Evolutionary conservation across 768 basidiomycete species (phyloP).

Genomic region (Kwoniella sp.): DNA sequence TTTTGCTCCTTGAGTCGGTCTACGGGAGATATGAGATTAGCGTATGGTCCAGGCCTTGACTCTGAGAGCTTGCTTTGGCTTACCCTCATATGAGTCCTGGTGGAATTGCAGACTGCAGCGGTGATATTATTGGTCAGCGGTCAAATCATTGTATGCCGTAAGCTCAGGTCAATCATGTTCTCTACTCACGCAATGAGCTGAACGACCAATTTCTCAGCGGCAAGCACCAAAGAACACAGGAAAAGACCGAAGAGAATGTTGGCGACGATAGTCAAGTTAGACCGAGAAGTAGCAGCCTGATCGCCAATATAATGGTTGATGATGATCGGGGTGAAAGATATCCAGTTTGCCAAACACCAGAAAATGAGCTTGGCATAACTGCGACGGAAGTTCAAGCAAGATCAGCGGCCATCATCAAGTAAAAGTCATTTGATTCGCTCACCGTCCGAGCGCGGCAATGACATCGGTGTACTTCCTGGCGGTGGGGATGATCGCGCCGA

Average conservation of each 20-base stretch:
- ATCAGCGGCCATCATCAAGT: no score
- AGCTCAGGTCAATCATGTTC: not conserved
- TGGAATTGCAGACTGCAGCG: slow-evolving; percentile 56
- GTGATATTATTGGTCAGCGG: not conserved
- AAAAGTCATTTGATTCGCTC: slow-evolving; percentile 46
- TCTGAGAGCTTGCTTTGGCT: slow-evolving; percentile 53
- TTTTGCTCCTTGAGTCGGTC: slow-evolving; percentile 84
- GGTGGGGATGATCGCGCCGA: slow-evolving; percentile 74
- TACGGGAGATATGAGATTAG: slow-evolving; percentile 41
- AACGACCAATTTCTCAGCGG: slow-evolving; percentile 81
- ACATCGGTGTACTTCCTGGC: slow-evolving; percentile 78
- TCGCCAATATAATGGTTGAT: slow-evolving; percentile 53
- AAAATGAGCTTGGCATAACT: slow-evolving; percentile 69
- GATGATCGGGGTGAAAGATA: slow-evolving; percentile 73
- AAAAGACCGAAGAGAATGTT: slow-evolving; percentile 74
- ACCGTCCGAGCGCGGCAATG: slow-evolving; percentile 69
- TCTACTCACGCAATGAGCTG: slow-evolving; percentile 67
- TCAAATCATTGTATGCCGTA: not conserved
- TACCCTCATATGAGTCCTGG: slow-evolving; percentile 76
- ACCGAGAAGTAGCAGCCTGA: slow-evolving; percentile 40
- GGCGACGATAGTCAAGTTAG: slow-evolving; percentile 63
- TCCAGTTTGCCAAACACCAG: slow-evolving; percentile 68
- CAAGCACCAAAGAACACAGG: slow-evolving; percentile 69
- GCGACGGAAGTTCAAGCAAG: no score
- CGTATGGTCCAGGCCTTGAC: not conserved